A percentile compares a stretch with the other conserved stretches of the same genome.
These are phyloP conservation scores for Diaporthe ilicicola DNA, from an alignment of 2,329 filamentous ascomycete species.

Conservation along the genomic window DNA sequence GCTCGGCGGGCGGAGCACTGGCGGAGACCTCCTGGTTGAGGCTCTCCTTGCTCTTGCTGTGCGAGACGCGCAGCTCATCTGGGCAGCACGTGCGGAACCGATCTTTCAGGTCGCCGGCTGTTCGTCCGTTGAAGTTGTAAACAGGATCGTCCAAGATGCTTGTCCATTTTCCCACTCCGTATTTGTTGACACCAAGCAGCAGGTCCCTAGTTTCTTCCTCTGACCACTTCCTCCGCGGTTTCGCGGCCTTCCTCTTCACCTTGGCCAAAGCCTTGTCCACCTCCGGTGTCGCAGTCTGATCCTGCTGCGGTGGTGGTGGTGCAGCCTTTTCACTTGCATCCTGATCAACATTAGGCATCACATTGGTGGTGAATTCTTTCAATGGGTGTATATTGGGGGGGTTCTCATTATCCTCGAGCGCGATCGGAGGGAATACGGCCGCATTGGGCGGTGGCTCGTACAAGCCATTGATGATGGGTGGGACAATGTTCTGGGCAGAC, in stretches of 20 bases:
- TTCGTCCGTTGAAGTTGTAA: constrained; percentile 68
- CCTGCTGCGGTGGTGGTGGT: constrained; percentile 18
- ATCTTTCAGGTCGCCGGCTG: constrained; percentile 71
- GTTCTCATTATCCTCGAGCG: constrained; percentile 60
- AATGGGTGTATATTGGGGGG: constrained; percentile 40
- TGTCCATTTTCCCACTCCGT: constrained; percentile 73
- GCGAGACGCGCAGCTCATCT: constrained; percentile 60
- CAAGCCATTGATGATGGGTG: constrained; percentile 72
- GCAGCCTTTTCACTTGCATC: constrained; percentile 29
- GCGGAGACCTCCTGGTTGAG: constrained; percentile 24
- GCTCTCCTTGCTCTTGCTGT: constrained; percentile 40
- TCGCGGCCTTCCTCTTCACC: constrained; percentile 62
- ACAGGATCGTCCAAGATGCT: constrained; percentile 68
- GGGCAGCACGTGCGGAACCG: constrained; percentile 73
- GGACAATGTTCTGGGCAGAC: constrained; percentile 61
- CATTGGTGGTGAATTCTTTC: constrained; percentile 49
- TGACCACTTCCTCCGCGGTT: constrained; percentile 69
- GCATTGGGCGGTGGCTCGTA: constrained; percentile 69
- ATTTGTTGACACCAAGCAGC: constrained; percentile 66
- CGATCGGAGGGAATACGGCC: constrained; percentile 71
- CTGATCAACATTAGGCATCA: constrained; percentile 38
- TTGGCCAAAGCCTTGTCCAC: constrained; percentile 48
- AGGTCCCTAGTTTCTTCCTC: constrained; percentile 72
- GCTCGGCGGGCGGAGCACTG: constrained; percentile 19
- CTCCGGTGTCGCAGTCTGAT: constrained; percentile 38